Evolutionary conservation across 768 basidiomycete genomes (phyloP).

Genomic region (Amanita muscaria): DNA sequence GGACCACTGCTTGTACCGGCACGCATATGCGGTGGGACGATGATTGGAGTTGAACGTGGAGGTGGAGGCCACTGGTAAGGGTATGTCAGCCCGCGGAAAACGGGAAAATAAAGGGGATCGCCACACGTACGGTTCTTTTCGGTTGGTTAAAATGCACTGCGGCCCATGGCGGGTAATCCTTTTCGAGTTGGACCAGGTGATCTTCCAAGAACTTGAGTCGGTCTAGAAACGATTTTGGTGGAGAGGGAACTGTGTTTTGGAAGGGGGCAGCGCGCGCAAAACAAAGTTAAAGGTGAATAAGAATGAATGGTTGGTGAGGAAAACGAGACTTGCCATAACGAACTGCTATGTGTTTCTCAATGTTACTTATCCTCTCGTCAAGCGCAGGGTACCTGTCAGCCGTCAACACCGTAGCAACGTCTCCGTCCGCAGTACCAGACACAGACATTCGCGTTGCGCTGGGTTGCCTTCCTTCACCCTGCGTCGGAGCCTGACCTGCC

Average conservation of each 20-base stretch:
- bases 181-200: constrained; percentile 67
- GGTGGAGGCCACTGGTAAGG: constrained; percentile 70
- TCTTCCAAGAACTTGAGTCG: constrained; percentile 69
- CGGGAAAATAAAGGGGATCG: background rate
- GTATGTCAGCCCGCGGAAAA: background rate
- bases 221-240: constrained; percentile 53
- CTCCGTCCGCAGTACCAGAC: constrained; percentile 8
- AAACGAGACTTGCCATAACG: constrained; percentile 58
- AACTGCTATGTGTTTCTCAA: constrained; percentile 66
- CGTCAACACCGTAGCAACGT: constrained; percentile 19
- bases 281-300: background rate
- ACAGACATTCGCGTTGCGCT: background rate
- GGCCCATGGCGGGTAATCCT: constrained; percentile 82
- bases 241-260: constrained; percentile 60
- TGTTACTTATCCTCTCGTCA: constrained; percentile 52
- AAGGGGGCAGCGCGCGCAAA: too few relatives aligned
- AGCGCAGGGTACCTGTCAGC: constrained; percentile 47
- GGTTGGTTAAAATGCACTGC: constrained; percentile 87
- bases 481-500: too few relatives aligned
- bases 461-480: too few relatives aligned
- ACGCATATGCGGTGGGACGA: constrained; percentile 60
- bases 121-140: constrained; percentile 65
- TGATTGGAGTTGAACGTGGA: constrained; percentile 67
- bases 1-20: constrained; percentile 12
- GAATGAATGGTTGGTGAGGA: background rate